Conservation (phyloP, 495 filamentous ascomycete species). For the Aspergillus hancockii region DNA sequence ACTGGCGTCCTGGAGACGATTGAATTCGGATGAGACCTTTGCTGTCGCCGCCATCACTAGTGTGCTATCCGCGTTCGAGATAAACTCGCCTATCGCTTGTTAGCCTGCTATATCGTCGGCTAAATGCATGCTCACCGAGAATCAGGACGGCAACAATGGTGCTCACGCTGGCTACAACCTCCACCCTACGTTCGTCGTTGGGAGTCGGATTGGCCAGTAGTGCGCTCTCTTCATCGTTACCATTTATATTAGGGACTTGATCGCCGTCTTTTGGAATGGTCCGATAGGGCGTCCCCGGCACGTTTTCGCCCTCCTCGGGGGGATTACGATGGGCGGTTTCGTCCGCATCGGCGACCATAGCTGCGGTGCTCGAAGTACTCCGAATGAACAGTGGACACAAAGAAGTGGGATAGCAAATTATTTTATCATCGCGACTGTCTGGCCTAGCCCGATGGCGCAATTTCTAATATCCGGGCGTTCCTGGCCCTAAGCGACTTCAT, state of each 20-base stretch:
- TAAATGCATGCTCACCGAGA: conserved; percentile 27
- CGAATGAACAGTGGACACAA: no score
- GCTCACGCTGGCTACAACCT: conserved; percentile 24
- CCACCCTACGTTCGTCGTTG: conserved; percentile 4
- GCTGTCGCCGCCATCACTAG: conserved; percentile 64
- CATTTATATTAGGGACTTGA: neutral
- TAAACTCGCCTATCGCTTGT: conserved; percentile 59
- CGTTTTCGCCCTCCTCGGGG: neutral
- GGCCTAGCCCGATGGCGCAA: neutral
- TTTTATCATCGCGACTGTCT: neutral
- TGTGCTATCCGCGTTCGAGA: conserved; percentile 61
- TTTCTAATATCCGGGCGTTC: neutral
- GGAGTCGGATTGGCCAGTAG: conserved; percentile 10
- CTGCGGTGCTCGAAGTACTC: neutral
- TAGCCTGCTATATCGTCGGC: neutral
- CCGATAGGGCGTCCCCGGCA: neutral
- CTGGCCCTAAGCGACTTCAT: neutral
- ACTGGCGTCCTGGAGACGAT: conserved; percentile 55
- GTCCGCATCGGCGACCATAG: conserved; percentile 6
- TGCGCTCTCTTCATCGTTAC: conserved; percentile 29
- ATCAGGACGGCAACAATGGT: conserved; percentile 40
- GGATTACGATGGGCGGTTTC: conserved; percentile 13
- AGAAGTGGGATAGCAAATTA: neutral
- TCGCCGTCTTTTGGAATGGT: conserved; percentile 1
- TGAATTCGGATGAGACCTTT: conserved; percentile 67